Evolutionary conservation across 441 rosid species (phyloP), one percentile per base, ranked within the genome.

Genomic region (Kokia cookei): DNA sequence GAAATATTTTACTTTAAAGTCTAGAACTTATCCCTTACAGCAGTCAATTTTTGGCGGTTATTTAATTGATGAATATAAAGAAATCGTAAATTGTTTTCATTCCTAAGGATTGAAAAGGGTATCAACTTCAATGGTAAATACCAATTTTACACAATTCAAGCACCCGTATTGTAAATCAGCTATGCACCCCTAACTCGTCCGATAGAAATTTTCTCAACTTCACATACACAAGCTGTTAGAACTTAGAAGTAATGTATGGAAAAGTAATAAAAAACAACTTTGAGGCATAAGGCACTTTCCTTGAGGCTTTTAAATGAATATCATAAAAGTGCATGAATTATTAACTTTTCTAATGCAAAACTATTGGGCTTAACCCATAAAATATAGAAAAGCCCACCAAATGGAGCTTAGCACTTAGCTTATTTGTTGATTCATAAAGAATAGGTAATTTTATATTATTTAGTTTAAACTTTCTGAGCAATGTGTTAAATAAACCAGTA

Each of bases 181-280:
- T 19, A 57, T 7, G 29, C 54, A 71, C 19, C 58, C 58, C 65
- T 37, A 40, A 24, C 15, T 72, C 15, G 7, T 42, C 55, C 63
- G 15, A 71, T 8, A 40, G 65, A 42, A 58, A 57, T 58, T 37
- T 71, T 58, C 74, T 42, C 54, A 71, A 29, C 63, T 55, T 69
- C 55, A 48, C 10, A 45, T 17, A 17, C 48, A 19, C 73, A 47
- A 12, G 50, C 14, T 47, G 50, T 2, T 47, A 47, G 50, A 47
- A 47, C 15, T 2, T 47, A 47, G 50, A 47, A 47, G 6, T 12
- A 12, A 47, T 47, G 50, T 47, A 47, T 47, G 50, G 50, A 47
- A 45, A 47, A 12, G 50, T 47, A 47, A 47, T 3, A 47, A 45
- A 47, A 12, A 45, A 45, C 50, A 45, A 47, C 50, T 12, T 2